Evolutionary conservation across 1,139 yeast genomes (phyloP), one percentile per base, ranked within the genome.

Genomic region (Blastobotrys petasosporus): DNA sequence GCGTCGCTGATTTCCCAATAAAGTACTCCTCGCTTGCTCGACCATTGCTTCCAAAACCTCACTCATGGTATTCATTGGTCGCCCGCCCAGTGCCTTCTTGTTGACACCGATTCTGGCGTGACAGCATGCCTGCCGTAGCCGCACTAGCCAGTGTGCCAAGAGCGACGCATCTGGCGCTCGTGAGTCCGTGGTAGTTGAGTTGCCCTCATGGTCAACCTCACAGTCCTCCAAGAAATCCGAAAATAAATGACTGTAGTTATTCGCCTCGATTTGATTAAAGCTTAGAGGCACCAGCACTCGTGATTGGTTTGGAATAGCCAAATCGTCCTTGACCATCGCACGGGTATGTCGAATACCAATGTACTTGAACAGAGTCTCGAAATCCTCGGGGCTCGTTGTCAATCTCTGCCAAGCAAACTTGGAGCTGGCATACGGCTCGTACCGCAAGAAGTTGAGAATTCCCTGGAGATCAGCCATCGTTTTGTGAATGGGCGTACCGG

Each of bases 401-500:
- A 69, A 46, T 35, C 63, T 56, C 16, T 59, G 48, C 68, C 69
- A 59, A 43, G 60, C 44, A 13, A 52, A 51, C 16, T 54, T 44
- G 45, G 63, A 59, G 17, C 52, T 52, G 37, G 67, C 70, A 50
- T 86, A 84, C 0, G 97, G 97, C 42, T 71, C 71, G 28, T 78
- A 64, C 50, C 82, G 72, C 51, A 88, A 66, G 58, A 86, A 90
- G 13, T 77, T 73, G 33, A 88, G 62, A 6, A 87, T 72, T 0
- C 95, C 83, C 46, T 76, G 79, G 47, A 88, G 68, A 63, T 90
- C 96, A 40, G 69, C 67, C 48, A 85, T 66, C 39, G 76, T 71
- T 53, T 77, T 78, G 52, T 80, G 78, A 9, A 88, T 83, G 0
- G 97, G 95, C 0, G 98, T 92, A 5, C 98, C 98, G 0, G 95